Base-by-base conservation (phyloP, 306 rosid species). In the Morella rubra region DNA sequence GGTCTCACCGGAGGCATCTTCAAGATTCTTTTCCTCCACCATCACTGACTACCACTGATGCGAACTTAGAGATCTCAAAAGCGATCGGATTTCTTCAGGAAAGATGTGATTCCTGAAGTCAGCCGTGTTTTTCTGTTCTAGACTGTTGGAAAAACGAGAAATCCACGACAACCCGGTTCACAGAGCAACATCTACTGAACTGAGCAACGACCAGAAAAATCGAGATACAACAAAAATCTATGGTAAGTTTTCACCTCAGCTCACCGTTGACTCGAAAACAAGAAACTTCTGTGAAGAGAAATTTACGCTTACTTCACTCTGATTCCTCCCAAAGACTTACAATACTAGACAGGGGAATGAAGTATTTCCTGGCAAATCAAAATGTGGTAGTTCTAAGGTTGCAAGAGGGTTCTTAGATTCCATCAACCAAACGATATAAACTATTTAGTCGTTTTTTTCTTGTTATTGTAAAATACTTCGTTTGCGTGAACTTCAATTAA, bases 11-110 rank as follows among this genome's bases (percentile, higher is more conserved):
- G 46, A 72, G 55, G 84, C 75, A 27, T 86, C 81, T 54, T 87
- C 69, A 42, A 76, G 81, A 61, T 80, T 81, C 54, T 82, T 87
- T 76, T 88, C 90, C 80, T 81, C 90, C 84, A 89, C 87, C 92
- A 93, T 82, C 74, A 41, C 44, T 83, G 49, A 16, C 61, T 22
- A 12, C 77, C 15, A 77, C 9, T 10, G 37, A 54, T 44, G 6
- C 37, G 27, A 32, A 19, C 64, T 45, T 56, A 8, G 49, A 64
- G 11, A 40, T 62, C 22, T 24, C 15, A 16, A 72, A 37, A 19
- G 20, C 27, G 13, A 19, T 1, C 50, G n/a, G 9, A 16, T 50
- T 77, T 8, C 22, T 19, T 11, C 14, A 44, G 71, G 52, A 78
- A 71, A 27, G 41, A 19, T 49, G 37, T 6, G 61, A 60, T 6